Evolutionary conservation across 257 asterid genomes (phyloP).

Genomic region (Primulina tabacum): DNA sequence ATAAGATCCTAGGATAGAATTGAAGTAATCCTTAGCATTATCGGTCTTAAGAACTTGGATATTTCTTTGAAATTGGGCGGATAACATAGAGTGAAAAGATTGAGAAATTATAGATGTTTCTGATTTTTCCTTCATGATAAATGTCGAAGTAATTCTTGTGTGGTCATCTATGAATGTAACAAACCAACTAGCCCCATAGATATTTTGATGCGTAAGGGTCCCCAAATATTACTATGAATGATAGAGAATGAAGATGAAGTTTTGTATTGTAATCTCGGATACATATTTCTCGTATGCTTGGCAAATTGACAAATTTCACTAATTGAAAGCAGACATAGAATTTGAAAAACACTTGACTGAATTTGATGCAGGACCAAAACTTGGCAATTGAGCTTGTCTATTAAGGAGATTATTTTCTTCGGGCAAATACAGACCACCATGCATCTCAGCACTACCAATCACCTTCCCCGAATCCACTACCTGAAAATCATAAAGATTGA

Average conservation of each 20-base stretch:
- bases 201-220: background rate
- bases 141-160: background rate
- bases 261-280: background rate
- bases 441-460: background rate
- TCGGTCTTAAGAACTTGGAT: background rate
- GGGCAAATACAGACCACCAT: background rate
- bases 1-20: background rate
- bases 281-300: background rate
- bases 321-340: background rate
- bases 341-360: background rate
- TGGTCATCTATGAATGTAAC: conserved; percentile 10
- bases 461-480: background rate
- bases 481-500: background rate
- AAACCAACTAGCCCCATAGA: background rate
- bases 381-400: too few species aligned
- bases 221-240: background rate
- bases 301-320: conserved; percentile 9
- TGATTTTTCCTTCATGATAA: conserved; percentile 16
- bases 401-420: background rate
- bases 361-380: background rate
- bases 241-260: background rate
- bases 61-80: background rate
- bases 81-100: background rate
- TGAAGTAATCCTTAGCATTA: conserved; percentile 4
- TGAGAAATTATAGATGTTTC: background rate